Conservation (phyloP, 2,329 filamentous ascomycete genomes). For the Sclerotinia glacialis region DNA sequence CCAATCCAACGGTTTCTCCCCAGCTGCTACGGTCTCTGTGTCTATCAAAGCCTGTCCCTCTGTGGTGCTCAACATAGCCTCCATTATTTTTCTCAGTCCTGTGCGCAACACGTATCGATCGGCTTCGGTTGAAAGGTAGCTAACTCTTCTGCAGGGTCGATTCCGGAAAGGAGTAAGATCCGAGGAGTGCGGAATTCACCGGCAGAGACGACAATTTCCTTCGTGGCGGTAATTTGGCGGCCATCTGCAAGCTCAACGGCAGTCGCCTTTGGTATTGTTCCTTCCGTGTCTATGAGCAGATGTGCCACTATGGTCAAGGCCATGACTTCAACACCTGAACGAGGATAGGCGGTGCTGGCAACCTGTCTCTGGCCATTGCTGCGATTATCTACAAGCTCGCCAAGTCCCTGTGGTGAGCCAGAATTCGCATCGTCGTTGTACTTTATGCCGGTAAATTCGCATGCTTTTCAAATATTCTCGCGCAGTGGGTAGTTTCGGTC, state of each 20-base stretch:
- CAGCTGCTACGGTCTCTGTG: not conserved
- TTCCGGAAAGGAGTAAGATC: not conserved
- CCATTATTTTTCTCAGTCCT: not conserved
- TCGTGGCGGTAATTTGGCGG: not conserved
- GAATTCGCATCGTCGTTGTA: not conserved
- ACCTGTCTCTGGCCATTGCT: not conserved
- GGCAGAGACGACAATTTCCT: not conserved
- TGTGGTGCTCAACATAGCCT: not conserved
- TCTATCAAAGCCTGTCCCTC: not conserved
- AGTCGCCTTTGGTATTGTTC: not conserved
- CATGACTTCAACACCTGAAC: not conserved
- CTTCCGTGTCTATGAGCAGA: not conserved
- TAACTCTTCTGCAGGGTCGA: not conserved
- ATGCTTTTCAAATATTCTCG: not conserved
- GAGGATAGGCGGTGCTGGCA: not conserved
- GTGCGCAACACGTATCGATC: constrained; percentile 7
- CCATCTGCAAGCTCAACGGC: not conserved
- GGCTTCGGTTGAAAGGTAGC: not conserved
- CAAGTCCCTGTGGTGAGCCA: not conserved
- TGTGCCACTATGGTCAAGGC: not conserved
- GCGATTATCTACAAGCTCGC: not conserved
- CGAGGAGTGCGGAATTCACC: constrained; percentile 8
- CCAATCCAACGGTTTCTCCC: not conserved
- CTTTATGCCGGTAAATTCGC: not conserved
- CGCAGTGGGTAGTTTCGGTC: not conserved